A percentile compares a stretch with the other conserved stretches of the same genome.
These are phyloP conservation scores for Eucalyptus polybractea DNA, from an alignment of 345 rosid species.

Conservation along the genomic window DNA sequence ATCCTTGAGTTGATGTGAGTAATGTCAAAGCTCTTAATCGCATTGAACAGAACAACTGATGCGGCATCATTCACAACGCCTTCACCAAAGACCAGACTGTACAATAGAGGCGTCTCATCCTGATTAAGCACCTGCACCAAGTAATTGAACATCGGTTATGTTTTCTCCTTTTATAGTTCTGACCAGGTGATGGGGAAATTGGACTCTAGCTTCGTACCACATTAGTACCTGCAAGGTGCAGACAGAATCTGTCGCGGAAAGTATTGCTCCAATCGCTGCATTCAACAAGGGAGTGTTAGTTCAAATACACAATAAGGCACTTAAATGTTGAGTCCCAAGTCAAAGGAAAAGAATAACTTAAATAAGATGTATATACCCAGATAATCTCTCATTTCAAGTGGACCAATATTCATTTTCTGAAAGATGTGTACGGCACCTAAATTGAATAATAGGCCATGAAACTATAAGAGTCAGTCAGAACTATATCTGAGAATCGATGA, in stretches of 20 bases:
- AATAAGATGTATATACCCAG: slow-evolving; percentile 9
- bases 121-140: slow-evolving; percentile 27
- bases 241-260: slow-evolving; percentile 45
- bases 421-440: slow-evolving; percentile 30
- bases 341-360: not conserved
- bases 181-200: not conserved
- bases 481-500: not conserved
- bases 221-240: slow-evolving; percentile 32
- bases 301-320: not conserved
- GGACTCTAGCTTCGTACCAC: not conserved
- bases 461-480: not conserved
- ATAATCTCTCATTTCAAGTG: slow-evolving; percentile 26
- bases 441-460: not conserved
- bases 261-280: slow-evolving; percentile 44
- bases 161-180: not conserved
- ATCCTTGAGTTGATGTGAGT: slow-evolving; percentile 16
- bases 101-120: slow-evolving; percentile 33
- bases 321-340: not conserved
- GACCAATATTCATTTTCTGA: slow-evolving; percentile 20
- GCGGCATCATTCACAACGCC: slow-evolving; percentile 44
- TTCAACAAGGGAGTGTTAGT: not conserved
- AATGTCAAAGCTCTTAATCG: slow-evolving; percentile 28
- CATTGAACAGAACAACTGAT: slow-evolving; percentile 42
- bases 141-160: not conserved
- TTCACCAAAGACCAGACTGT: slow-evolving; percentile 42